Evolutionary conservation across 2,329 filamentous ascomycete genomes (phyloP).

Genomic region (Anthostomella pinea): DNA sequence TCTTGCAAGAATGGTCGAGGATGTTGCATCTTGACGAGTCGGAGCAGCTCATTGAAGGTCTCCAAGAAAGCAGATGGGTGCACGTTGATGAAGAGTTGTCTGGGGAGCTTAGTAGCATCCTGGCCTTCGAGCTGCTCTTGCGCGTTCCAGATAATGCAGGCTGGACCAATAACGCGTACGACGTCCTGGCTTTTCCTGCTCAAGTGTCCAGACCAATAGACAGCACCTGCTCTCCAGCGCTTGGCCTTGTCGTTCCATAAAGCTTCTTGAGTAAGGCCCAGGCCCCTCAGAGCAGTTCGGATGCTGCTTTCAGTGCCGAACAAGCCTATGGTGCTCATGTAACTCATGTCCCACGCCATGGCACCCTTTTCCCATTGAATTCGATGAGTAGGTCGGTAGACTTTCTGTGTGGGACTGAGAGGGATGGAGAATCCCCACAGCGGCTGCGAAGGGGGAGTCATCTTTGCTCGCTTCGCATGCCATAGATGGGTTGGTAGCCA

Average conservation of each 20-base stretch:
- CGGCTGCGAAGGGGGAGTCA: constrained; percentile 75
- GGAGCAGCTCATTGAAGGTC: constrained; percentile 61
- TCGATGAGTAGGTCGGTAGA: constrained; percentile 83
- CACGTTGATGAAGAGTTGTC: constrained; percentile 65
- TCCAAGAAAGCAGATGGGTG: constrained; percentile 80
- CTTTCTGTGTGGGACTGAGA: constrained; percentile 82
- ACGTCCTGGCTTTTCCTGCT: constrained; percentile 52
- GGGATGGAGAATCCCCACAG: constrained; percentile 91
- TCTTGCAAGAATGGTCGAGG: constrained; percentile 65
- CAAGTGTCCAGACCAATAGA: constrained; percentile 49
- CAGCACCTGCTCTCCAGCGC: constrained; percentile 64
- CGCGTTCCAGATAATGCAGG: constrained; percentile 73
- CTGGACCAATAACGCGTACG: constrained; percentile 64
- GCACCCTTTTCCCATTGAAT: constrained; percentile 72
- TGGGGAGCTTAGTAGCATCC: constrained; percentile 20
- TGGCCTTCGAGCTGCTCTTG: constrained; percentile 22
- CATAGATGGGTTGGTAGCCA: constrained; percentile 95
- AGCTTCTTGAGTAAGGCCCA: constrained; percentile 61
- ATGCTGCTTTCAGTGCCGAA: constrained; percentile 65
- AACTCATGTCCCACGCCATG: constrained; percentile 91
- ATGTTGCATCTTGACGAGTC: constrained; percentile 56
- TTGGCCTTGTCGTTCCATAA: constrained; percentile 62
- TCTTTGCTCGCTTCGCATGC: constrained; percentile 87
- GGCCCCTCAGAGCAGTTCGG: constrained; percentile 59
- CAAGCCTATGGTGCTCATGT: constrained; percentile 81